Evolutionary conservation across 495 filamentous ascomycete genomes (phyloP).

Genomic region (Pseudoneurospora amorphoporcata): DNA sequence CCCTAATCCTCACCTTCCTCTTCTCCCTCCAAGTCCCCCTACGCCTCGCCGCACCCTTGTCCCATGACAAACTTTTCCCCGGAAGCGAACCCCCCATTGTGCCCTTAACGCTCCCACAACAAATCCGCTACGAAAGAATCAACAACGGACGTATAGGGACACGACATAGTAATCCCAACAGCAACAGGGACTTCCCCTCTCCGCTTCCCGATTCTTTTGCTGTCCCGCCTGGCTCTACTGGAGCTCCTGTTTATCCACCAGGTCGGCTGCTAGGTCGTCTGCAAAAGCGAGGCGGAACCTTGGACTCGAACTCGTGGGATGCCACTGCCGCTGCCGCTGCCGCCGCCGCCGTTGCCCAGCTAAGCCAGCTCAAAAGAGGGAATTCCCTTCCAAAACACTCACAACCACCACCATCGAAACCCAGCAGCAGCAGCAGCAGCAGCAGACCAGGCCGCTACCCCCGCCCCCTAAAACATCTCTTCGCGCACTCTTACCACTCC

Average conservation of each 20-base stretch:
- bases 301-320: neutral
- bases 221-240: neutral
- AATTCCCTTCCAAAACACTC: neutral
- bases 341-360: neutral
- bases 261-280: neutral
- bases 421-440: neutral
- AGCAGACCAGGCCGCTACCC: neutral
- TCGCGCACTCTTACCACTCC: neutral
- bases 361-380: neutral
- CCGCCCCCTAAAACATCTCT: neutral
- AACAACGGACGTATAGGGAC: neutral
- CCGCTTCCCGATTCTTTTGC: neutral
- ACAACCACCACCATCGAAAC: neutral
- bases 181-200: neutral
- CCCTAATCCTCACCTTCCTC: neutral
- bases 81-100: neutral
- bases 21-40: neutral
- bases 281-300: neutral
- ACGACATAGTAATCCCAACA: neutral
- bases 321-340: neutral
- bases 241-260: neutral
- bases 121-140: neutral
- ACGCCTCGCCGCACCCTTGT: neutral
- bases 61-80: neutral
- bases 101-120: neutral